phyloP scores from a whole-genome alignment of 2,329 filamentous ascomycete genomes.

The Aspergillus hiratsukae region DNA sequence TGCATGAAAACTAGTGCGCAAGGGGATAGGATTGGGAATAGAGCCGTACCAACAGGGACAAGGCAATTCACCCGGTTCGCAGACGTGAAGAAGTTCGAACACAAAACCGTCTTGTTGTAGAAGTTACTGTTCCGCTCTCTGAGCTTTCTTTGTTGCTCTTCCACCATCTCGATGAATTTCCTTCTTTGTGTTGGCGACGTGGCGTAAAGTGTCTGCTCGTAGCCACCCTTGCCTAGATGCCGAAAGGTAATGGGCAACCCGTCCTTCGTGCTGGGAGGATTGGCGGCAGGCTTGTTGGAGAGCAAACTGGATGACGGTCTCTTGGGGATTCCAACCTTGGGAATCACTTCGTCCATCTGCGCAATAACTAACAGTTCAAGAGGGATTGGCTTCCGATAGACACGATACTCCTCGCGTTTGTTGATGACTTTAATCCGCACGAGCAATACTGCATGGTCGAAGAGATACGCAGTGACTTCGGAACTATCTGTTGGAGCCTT shows the following conservation, averaged over 20 bases:
- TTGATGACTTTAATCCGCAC: constrained; percentile 88
- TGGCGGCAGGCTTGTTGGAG: constrained; percentile 51
- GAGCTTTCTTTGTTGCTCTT: constrained; percentile 80
- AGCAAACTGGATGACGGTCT: constrained; percentile 83
- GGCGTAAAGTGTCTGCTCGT: constrained; percentile 85
- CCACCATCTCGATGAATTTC: constrained; percentile 97
- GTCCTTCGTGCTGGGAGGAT: constrained; percentile 56
- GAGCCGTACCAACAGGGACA: constrained; percentile 72
- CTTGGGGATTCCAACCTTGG: constrained; percentile 73
- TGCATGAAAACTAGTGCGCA: not conserved
- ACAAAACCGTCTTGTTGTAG: constrained; percentile 63
- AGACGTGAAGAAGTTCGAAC: constrained; percentile 86
- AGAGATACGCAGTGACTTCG: constrained; percentile 91
- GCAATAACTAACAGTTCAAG: constrained; percentile 87
- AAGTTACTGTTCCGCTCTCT: constrained; percentile 67
- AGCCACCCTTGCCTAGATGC: constrained; percentile 91
- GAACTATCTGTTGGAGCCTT: constrained; percentile 82
- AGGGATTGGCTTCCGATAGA: constrained; percentile 92
- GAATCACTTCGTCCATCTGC: constrained; percentile 96
- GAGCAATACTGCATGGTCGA: constrained; percentile 90
- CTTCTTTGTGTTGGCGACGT: constrained; percentile 79
- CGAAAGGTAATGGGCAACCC: constrained; percentile 95
- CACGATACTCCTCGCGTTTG: constrained; percentile 90
- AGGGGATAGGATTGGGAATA: not conserved
- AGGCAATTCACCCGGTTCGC: constrained; percentile 91